Evolutionary conservation across 192 early-diverging fungal species (phyloP), one percentile per base, ranked within the genome.

Genomic region (Gryganskiella cystojenkinii): DNA sequence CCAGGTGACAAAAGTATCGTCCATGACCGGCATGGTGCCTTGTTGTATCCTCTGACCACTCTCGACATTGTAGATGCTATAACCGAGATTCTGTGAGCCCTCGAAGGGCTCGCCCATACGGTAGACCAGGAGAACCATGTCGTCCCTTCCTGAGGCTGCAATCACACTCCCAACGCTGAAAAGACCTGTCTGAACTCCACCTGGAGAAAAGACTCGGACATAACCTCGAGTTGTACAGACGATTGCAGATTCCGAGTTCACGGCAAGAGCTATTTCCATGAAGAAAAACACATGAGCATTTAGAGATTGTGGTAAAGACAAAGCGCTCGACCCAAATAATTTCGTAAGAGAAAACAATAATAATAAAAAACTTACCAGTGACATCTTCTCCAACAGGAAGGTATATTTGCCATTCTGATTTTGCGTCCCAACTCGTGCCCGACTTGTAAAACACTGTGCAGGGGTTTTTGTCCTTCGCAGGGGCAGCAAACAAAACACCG

Each of bases 161-260:
- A 88, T 61, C 1, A 87, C 71, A 37, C 89, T 84, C 2, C 85
- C 81, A 14, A 98, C 52, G 56, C 86, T 89, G 67, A 89, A 78
- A 2, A 99, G 67, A 45, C 90, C 85, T 13, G 82, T 86, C 74
- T 97, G 97, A 3, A 95, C 74, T 27, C 97, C 96, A 60, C 89
- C 87, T 37, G 80, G 83, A 6, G 91, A 86, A 57, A 98, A 94
- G 40, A 94, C 80, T 14, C 97, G 88, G 50, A 99, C 64, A 64
- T 90, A 92, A 20, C 91, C 90, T 55, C 74, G 68, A 24, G 90
- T 87, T 0, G 96, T 99, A 8, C 91, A 86, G 5, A 84, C 93
- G 19, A 92, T 90, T 0, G 88, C 86, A 15, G 90, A 85, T 34
- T 83, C 79, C 30, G 72, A 78, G 11, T 93, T 94, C 42, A 94